Percentiles rank a stretch among this genome's conserved stretches.
These are phyloP conservation scores for Trifolium repens DNA, from an alignment of 306 rosid species.

Conservation along the genomic window DNA sequence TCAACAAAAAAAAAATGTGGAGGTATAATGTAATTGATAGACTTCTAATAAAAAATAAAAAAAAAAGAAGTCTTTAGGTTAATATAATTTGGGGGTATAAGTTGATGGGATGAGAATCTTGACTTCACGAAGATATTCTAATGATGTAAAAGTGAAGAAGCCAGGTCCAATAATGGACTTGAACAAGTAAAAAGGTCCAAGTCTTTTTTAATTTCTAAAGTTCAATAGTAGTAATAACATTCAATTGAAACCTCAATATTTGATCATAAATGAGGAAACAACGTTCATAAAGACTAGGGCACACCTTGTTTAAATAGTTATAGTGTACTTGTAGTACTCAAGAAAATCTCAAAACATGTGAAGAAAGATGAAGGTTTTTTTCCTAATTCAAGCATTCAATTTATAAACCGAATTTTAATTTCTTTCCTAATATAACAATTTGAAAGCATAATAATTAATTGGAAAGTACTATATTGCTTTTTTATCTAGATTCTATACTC, in stretches of 20 bases:
- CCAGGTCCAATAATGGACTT: slow-evolving; percentile 40
- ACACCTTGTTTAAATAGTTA: slow-evolving; percentile 17
- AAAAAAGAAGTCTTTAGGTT: too few species aligned
- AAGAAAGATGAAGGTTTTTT: slow-evolving; percentile 21
- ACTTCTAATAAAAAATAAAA: too few species aligned
- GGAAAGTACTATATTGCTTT: neutral
- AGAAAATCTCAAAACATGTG: slow-evolving; percentile 19
- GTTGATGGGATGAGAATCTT: slow-evolving; percentile 50
- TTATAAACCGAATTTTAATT: neutral
- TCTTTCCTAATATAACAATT: slow-evolving; percentile 16
- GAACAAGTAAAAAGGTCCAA: slow-evolving; percentile 43
- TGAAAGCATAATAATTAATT: slow-evolving; percentile 21
- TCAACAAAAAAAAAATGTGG: too few species aligned
- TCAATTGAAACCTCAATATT: slow-evolving; percentile 32
- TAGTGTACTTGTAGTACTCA: slow-evolving; percentile 25
- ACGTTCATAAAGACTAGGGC: slow-evolving; percentile 4
- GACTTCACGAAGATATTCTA: slow-evolving; percentile 47
- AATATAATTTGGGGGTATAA: neutral
- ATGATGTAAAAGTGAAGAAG: slow-evolving; percentile 45
- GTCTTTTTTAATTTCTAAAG: slow-evolving; percentile 45
- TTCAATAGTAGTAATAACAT: slow-evolving; percentile 15
- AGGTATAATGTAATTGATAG: too few species aligned
- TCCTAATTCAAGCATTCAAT: slow-evolving; percentile 32
- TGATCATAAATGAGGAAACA: neutral
- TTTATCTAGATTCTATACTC: slow-evolving; percentile 46